Evolutionary conservation across 768 basidiomycete genomes (phyloP), one percentile per base, ranked within the genome.

Genomic region (Trametes meyenii): DNA sequence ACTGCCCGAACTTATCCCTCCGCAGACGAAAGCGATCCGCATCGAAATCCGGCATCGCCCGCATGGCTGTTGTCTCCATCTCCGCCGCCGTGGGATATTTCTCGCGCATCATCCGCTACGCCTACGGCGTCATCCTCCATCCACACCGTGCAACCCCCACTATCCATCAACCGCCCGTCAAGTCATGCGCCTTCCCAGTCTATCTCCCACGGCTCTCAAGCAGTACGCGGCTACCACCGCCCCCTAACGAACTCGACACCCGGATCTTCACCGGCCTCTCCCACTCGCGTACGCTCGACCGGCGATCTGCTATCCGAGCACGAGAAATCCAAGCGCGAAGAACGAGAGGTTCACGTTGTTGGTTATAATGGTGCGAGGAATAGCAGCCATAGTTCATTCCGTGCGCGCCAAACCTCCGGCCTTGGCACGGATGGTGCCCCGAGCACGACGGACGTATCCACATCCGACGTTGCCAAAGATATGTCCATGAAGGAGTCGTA

Each of bases 31-130:
- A 59, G 68, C 17, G 81, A 83, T 13, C 50, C 45, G 56, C 81
- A 83, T 66, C 80, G 83, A 66, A 92, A 92, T 73, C 88, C 89
- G 46, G 88, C 89, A 10, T 90, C 90, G 17, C 89, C 90, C 3
- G 83, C 84, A 45, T 72, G 83, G 23, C 68, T 89, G 44, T 33
- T 45, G 73, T 73, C 50, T 76, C 77, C 79, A 29, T 77, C 79
- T 24, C 63, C 57, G 21, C 33, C 56, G 14, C 81, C 83, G 49
- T 86, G 85, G 80, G 87, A 89, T 54, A 76, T 74, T 53, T 71
- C 76, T 29, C 70, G 72, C 36, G 81, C 83, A 24, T 75, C 77
- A 23, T 80, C 83, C 10, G 76, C 76, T 26, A 85, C 85, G 24
- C 83, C 86, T 0, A 83, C 81, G 5, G 78, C 78, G 12, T 74